Base-by-base conservation (phyloP, 352 stramenopile species). In the Globisporangium cylindrosporum region DNA sequence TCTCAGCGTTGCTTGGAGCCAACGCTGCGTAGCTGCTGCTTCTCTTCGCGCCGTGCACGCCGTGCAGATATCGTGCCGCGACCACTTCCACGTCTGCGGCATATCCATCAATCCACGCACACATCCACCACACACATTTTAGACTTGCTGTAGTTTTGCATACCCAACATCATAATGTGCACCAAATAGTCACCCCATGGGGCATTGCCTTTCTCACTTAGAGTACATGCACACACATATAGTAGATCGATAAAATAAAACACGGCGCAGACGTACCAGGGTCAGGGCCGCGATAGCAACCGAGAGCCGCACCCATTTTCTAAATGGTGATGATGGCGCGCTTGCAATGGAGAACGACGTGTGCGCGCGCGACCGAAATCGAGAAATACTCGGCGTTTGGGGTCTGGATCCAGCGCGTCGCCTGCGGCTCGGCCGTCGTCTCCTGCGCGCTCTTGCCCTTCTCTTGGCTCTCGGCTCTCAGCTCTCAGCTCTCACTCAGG, bases 301-400 rank as follows among this genome's bases (percentile, higher is more conserved):
- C 81, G 60, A 91, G 76, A 24, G 78, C 67, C 64, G 79, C 83
- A 36, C 83, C 83, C 83, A 91, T 91, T 9, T 8, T 73, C 25
- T 43, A 41, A n/a, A n/a, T 46, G 20, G 2, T 22, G 32, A 10
- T 38, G 27, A 15, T 43, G 29, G 14, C 8, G 36, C 22, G 7
- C 10, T 24, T 20, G 20, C 8, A 20, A 5, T 24, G 43, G 18
- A 22, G 43, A 51, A 12, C 6, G 43, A 24, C 43, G 43, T 24
- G 32, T 49, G 57, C 57, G 32, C 32, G 22, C 18, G 7, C 12
- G 24, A 24, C 20, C 32, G 32, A 48, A 62, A 49, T 56, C 56
- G 56, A 62, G 56, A 62, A 62, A 49, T 62, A 49, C 8, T 18
- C 18, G 15, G 54, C 20, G 25, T 6, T 14, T 56, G 49, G 49